These are phyloP conservation scores for Hypholoma fasciculare DNA, from an alignment of 768 basidiomycete genomes.

Conservation along the genomic window DNA sequence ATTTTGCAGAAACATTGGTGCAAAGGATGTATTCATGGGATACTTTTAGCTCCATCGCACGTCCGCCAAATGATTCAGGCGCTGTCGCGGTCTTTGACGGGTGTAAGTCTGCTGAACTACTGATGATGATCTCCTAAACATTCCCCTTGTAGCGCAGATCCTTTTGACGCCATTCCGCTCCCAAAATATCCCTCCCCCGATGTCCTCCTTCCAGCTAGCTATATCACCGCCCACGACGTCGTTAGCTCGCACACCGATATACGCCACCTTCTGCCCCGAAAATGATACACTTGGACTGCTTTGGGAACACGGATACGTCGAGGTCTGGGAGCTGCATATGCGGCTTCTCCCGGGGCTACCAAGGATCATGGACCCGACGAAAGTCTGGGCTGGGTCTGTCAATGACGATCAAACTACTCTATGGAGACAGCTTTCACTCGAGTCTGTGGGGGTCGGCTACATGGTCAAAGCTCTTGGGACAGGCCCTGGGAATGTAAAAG, in stretches of 20 bases:
- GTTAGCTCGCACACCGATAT: constrained; percentile 52
- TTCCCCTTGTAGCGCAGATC: constrained; percentile 50
- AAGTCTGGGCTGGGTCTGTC: constrained; percentile 33
- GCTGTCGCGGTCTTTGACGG: constrained; percentile 90
- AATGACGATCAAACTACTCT: constrained; percentile 16
- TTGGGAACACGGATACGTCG: constrained; percentile 67
- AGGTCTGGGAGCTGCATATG: constrained; percentile 71
- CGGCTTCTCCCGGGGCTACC: constrained; percentile 56
- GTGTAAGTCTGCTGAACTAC: constrained; percentile 46
- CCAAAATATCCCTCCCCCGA: constrained; percentile 98
- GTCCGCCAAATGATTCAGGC: constrained; percentile 75
- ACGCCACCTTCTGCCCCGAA: constrained; percentile 60
- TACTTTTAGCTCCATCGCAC: constrained; percentile 58
- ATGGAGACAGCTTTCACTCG: constrained; percentile 32
- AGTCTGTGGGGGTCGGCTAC: constrained; percentile 12
- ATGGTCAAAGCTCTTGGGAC: constrained; percentile 42
- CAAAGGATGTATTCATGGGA: constrained; percentile 77
- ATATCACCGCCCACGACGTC: constrained; percentile 21
- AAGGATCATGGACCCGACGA: constrained; percentile 58
- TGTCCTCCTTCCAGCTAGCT: constrained; percentile 66
- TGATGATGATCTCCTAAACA: background rate
- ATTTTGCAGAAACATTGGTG: constrained; percentile 47
- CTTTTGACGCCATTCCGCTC: constrained; percentile 91
- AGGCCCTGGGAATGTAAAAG: constrained; percentile 11
- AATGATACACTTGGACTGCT: constrained; percentile 64